Evolutionary conservation across 306 rosid genomes (phyloP), one percentile per base, ranked within the genome.

Genomic region (Lagenaria siceraria): DNA sequence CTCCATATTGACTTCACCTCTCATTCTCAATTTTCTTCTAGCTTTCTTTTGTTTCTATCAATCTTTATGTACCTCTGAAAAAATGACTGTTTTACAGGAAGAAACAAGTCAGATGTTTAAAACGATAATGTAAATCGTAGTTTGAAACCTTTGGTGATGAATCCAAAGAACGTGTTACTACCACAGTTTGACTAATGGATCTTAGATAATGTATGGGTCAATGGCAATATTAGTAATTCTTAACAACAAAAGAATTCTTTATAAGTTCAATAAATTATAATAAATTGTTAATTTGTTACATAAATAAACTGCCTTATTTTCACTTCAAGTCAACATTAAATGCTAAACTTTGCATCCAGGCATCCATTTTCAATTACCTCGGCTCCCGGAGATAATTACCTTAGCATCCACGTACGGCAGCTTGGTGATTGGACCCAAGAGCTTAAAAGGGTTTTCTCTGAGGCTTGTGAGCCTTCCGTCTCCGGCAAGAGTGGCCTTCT

Each of bases 331-430:
- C 43, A 36, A 31, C 19, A 75, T 78, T 15, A 64, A 31, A 19
- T 78, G 49, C 27, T 66, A 35, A 64, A 58, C 31, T 77, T 43
- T 60, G 61, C 31, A 35, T 66, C 55, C 90, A 96, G 99, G 99
- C 99, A 96, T 88, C 99, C 99, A 29, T 96, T 96, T 87, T 96
- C 99, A 43, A 96, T 96, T 53, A 96, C 99, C 78, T 96, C 99
- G 13, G 93, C 99, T 82, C 99, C 99, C 18, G 97, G 90, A 29
- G 99, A 96, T 76, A 89, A 89, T 86, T 96, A 85, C 83, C 92
- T 96, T 80, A 96, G 99, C 65, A 96, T 96, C 83, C 99, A 96
- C 83, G 93, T 96, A 58, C 87, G 99, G 81, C 99, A 96, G 92
- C 90, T 96, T 31, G 99, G 99, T 60, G 99, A 96, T 77, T 96